Base-by-base conservation (phyloP, 176 grass and related monocot species). In the Ensete glaucum region DNA sequence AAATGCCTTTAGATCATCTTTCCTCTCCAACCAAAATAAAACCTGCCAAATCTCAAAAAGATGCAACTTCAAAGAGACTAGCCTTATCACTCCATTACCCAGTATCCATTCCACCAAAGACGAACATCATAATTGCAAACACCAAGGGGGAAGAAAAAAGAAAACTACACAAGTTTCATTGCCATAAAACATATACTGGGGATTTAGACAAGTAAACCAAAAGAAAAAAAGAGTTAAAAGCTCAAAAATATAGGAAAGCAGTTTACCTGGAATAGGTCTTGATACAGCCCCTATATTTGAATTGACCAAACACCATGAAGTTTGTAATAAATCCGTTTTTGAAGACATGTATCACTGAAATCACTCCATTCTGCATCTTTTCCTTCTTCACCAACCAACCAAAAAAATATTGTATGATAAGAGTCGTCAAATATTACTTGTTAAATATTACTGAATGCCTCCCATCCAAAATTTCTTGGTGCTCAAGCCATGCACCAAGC, bases 391-490 rank as follows among this genome's bases (percentile, higher is more conserved):
- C 66, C 55, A 29, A 85, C 81, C 83, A 87, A 80, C 29, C 67
- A 81, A 87, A 91, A 91, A 80, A 81, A 79, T 79, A 90, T 82
- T 96, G 89, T 96, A 83, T 96, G 89, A 84, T 81, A 76, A 74
- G 80, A 88, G 64, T 71, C 34, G 5, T 43, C 5, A 43, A 43
- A 43, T 43, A 43, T 43, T 43, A 43, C 4, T 43, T 43, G 34
- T 43, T 80, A 78, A 75, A 78, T 57, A 54, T 17, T 29, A 52
- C 73, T 77, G 86, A 82, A 79, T 89, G 75, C 79, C 85, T 67
- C 43, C 55, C 21, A 3, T 79, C 80, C 77, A 54, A 52, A 25
- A 66, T n/a, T 50, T 43, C 3, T 43, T 43, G 34, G 34, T 85
- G 83, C 64, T 97, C 88, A 75, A 97, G 76, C 93, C 93, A 97